Evolutionary conservation across 2,329 filamentous ascomycete species (phyloP), one percentile per base, ranked within the genome.

Genomic region (Alternaria sp.): DNA sequence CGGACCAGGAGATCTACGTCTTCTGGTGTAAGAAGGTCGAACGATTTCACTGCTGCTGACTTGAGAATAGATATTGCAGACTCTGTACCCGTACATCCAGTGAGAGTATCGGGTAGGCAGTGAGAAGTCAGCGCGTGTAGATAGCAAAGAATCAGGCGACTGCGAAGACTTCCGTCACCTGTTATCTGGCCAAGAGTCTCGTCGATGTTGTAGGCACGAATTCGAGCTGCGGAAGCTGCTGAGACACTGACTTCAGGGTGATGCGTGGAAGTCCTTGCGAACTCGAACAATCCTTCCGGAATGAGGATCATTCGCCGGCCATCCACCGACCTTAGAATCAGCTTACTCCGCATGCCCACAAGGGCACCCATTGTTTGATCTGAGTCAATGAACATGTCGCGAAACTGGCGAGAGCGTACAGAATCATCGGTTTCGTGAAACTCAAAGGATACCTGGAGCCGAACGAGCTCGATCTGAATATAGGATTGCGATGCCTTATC

Each of bases 41-140:
- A 83, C 0, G 86, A 89, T 18, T 74, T 68, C 0, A 87, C 72
- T 0, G 84, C 78, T 0, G 84, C 84, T 0, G 83, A 85, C 0
- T 59, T 43, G 0, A 89, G 68, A 1, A 86, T 84, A 0, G 68
- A 63, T 0, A 89, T 65, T 0, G 86, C 84, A 46, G 84, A 72
- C 62, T 89, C 86, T 0, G 85, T 87, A 0, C 87, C 87, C 0
- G 85, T 89, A 5, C 74, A 71, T 0, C 66, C 47, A 0, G 82
- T 85, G 0, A 88, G 75, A 0, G 73, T 74, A 63, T 89, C 86
- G 0, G 83, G 81, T 0, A 87, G 71, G 26, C 79, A 85, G 49
- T 81, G 80, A 0, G 86, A 85, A 0, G 87, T 89, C 0, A 87
- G 57, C 0, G 83, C 85, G 61, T 89, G 86, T 0, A 89, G 70